phyloP scores from a whole-genome alignment of 208 protist species.

The Leishmania mexicana region DNA sequence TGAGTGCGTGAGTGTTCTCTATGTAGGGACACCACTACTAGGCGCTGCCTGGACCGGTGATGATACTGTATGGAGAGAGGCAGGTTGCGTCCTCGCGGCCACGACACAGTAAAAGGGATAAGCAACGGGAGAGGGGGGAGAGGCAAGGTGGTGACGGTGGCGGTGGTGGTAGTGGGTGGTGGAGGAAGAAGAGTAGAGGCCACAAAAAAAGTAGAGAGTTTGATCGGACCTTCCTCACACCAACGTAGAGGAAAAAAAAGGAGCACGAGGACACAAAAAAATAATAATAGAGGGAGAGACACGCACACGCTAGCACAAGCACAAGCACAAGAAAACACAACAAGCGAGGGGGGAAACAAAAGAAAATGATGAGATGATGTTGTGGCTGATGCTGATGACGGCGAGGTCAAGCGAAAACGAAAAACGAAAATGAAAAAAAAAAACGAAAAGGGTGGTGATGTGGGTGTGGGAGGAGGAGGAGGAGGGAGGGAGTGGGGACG shows the following conservation, averaged over 20 bases:
- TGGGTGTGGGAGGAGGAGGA: not conserved
- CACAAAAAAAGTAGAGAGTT: not conserved
- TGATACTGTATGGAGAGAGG: not conserved
- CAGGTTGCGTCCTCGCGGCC: not conserved
- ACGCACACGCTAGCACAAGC: not conserved
- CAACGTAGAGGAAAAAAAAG: not conserved
- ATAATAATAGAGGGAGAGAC: not conserved
- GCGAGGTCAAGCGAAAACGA: not conserved
- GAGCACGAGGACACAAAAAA: not conserved
- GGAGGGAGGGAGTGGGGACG: not conserved
- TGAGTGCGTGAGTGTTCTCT: slow-evolving; percentile 1
- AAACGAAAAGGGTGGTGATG: not conserved
- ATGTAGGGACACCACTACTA: not conserved
- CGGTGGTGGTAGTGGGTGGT: not conserved
- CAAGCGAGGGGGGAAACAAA: not conserved
- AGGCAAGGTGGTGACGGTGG: not conserved
- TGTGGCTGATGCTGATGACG: not conserved
- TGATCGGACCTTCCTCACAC: not conserved
- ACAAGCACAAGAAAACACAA: not conserved
- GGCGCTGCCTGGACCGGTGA: not conserved
- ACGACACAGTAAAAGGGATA: not conserved
- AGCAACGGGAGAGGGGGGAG: not conserved
- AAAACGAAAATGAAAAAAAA: not conserved
- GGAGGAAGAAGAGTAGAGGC: not conserved
- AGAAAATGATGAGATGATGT: not conserved